Evolutionary conservation across 345 rosid genomes (phyloP), one percentile per base, ranked within the genome.

Genomic region (Citrus sp.): DNA sequence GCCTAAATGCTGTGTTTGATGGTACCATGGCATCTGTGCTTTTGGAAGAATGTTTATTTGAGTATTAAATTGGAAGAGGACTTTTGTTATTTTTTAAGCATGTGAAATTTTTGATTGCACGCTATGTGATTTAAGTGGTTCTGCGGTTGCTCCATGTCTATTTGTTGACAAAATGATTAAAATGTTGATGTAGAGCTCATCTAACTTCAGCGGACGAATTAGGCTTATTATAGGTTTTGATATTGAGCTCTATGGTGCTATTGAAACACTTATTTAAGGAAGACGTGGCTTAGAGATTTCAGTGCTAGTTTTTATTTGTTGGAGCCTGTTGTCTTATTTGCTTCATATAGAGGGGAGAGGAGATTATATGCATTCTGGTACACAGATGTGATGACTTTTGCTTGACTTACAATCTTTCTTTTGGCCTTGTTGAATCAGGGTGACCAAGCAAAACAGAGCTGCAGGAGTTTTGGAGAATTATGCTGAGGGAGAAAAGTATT

Each of bases 381-480:
- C 42, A 28, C 51, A 9, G 24, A 24, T 10, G 46, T 27, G 1
- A 37, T 37, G 7, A 3, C 5, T 37, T 67, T 35, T 35, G 22
- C 37, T 32, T 16, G 27, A 21, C 61, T 27, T 38, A 54, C 25
- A 3, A 25, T 24, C 24, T 42, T 34, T 32, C 24, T 19, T 19
- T 18, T 68, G 21, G 19, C n/a, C 46, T 25, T 28, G 40, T 46
- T 55, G 67, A 69, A 77, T 75, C 85, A 96, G 99, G 94, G 91
- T 92, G 82, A 82, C 2, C 46, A 96, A 96, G 89, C 92, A 96
- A 89, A 86, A 87, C 73, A 89, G 99, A 82, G 86, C 97, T 65
- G 98, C 99, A 1, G 99, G 98, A 65, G 81, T 96, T 40, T 80
- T 96, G 90, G 99, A 96, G 1, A 96, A 96, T 92, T 82, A 75